A percentile compares a stretch with the other conserved stretches of the same genome.
These are phyloP conservation scores for Pogostemon cablin DNA, from an alignment of 257 asterid species.

Conservation along the genomic window DNA sequence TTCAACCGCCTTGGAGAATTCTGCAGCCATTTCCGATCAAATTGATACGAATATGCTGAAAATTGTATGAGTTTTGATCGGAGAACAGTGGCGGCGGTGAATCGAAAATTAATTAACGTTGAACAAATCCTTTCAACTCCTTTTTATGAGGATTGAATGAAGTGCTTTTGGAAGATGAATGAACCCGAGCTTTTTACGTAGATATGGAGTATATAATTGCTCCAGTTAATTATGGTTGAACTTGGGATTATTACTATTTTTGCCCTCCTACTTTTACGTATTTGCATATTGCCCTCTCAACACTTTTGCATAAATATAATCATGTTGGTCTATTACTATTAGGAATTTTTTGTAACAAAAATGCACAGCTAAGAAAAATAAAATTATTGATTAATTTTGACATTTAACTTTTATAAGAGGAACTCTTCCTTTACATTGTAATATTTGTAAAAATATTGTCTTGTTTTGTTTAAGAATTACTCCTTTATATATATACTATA, in stretches of 20 bases:
- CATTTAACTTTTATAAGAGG: too few species aligned
- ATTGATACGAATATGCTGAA: neutral
- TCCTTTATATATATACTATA: too few species aligned
- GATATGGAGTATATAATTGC: conserved; percentile 23
- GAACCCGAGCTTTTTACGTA: conserved; percentile 35
- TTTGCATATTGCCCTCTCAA: conserved; percentile 26
- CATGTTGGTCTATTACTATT: too few species aligned
- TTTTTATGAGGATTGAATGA: neutral
- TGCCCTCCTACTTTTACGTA: neutral
- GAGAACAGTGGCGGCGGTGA: neutral
- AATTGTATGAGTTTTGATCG: conserved; percentile 5
- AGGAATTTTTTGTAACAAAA: too few species aligned
- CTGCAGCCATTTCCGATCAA: conserved; percentile 58
- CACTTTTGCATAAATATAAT: neutral
- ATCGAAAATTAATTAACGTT: neutral
- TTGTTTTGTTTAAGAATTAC: too few species aligned
- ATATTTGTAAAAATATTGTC: too few species aligned
- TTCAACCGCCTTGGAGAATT: conserved; percentile 66
- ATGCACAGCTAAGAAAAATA: too few species aligned
- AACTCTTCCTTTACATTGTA: too few species aligned
- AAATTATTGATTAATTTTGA: too few species aligned
- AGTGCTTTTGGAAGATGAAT: conserved; percentile 30
- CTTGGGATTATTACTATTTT: conserved; percentile 1
- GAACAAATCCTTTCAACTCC: conserved; percentile 8
- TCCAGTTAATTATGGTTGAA: conserved; percentile 23